phyloP scores from a whole-genome alignment of 352 stramenopile species.

The Peronospora belbahrii region DNA sequence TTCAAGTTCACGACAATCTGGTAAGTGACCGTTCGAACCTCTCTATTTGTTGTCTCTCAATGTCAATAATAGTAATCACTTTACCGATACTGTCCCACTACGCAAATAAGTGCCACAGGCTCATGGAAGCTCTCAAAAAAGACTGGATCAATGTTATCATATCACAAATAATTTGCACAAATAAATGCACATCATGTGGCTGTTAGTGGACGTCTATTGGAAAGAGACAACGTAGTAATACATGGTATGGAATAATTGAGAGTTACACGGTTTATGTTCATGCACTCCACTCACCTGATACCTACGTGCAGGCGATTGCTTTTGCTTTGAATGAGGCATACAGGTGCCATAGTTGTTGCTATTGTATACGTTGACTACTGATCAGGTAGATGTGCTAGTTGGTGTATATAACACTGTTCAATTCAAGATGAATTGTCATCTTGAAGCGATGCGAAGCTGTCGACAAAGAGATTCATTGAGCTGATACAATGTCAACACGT shows the following conservation, averaged over 20 bases:
- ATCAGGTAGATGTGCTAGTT: conserved; percentile 12
- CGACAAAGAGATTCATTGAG: not conserved
- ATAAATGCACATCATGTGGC: not conserved
- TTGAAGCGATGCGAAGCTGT: conserved; percentile 19
- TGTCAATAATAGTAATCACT: not conserved
- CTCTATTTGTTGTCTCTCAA: not conserved
- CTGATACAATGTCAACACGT: no score
- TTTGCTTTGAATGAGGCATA: conserved; percentile 53
- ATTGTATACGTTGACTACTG: conserved; percentile 9
- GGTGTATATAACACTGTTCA: not conserved
- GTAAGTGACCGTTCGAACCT: not conserved
- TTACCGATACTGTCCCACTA: conserved; percentile 74
- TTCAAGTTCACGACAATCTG: not conserved
- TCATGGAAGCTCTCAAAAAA: conserved; percentile 59
- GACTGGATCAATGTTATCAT: conserved; percentile 18
- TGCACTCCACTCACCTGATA: conserved; percentile 30
- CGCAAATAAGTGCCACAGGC: conserved; percentile 68
- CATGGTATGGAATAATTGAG: not conserved
- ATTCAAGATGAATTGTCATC: conserved; percentile 8
- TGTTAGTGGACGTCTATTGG: conserved; percentile 3
- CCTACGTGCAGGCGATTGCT: conserved; percentile 45
- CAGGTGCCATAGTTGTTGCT: conserved; percentile 25
- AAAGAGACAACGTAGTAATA: not conserved
- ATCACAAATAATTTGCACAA: conserved; percentile 3
- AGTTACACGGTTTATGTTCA: not conserved